Conservation (phyloP, 2,329 filamentous ascomycete species). For the Phaeophleospora eucalypticola region DNA sequence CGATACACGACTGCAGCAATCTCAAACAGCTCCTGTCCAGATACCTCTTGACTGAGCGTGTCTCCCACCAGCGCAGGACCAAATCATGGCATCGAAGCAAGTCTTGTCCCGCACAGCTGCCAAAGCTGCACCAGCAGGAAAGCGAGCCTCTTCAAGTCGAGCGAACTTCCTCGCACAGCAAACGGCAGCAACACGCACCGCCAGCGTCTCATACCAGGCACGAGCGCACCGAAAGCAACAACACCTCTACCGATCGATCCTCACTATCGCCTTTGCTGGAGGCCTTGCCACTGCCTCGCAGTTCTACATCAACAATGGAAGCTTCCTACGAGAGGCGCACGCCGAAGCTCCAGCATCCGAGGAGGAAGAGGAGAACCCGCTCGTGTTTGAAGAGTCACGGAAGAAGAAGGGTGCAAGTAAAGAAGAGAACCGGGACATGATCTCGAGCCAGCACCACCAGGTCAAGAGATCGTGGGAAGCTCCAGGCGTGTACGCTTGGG, state of each 20-base stretch:
- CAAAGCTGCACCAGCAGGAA: conserved; percentile 14
- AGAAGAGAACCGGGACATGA: conserved; percentile 69
- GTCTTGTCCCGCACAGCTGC: conserved; percentile 16
- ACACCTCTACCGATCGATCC: conserved; percentile 43
- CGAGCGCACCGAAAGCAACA: conserved; percentile 43
- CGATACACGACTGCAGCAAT: not conserved
- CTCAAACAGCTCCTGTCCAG: not conserved
- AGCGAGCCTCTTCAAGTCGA: conserved; percentile 19
- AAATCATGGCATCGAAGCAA: conserved; percentile 20
- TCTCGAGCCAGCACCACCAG: conserved; percentile 83
- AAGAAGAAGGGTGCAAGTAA: conserved; percentile 52
- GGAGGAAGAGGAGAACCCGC: conserved; percentile 42
- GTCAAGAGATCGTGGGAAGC: conserved; percentile 76
- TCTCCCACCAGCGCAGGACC: not conserved
- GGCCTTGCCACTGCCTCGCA: conserved; percentile 44
- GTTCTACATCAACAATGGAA: conserved; percentile 39
- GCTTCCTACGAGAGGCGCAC: conserved; percentile 40
- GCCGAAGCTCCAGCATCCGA: conserved; percentile 45
- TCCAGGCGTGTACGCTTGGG: conserved; percentile 92
- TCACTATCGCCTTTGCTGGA: conserved; percentile 40
- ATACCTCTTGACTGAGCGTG: conserved; percentile 12
- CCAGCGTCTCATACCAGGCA: conserved; percentile 28
- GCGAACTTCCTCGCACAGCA: conserved; percentile 25
- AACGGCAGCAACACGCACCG: conserved; percentile 15
- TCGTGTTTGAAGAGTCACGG: conserved; percentile 66